Conservation (phyloP, 2,329 filamentous ascomycete genomes). For the Penicillium sp. region DNA sequence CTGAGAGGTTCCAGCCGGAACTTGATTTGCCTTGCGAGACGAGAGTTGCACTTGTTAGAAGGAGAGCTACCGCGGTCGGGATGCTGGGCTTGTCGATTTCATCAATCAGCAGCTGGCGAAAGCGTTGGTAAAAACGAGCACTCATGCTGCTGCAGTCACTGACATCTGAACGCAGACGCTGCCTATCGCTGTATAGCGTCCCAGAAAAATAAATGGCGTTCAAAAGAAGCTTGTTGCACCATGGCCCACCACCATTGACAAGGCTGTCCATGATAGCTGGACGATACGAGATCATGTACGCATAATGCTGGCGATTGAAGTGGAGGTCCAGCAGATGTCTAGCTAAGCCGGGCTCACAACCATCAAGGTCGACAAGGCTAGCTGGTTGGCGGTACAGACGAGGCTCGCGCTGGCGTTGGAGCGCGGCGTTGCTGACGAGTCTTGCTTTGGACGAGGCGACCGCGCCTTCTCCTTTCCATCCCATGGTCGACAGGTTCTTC, state of each 20-base stretch:
- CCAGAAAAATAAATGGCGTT: slow-evolving; percentile 48
- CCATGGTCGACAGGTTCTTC: not conserved
- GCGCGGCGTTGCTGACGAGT: not conserved
- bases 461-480: not conserved
- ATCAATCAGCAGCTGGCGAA: not conserved
- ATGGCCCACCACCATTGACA: slow-evolving; percentile 38
- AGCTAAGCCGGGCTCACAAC: slow-evolving; percentile 38
- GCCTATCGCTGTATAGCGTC: slow-evolving; percentile 43
- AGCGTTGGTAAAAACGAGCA: not conserved
- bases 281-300: slow-evolving; percentile 46
- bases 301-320: slow-evolving; percentile 45
- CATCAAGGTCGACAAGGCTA: slow-evolving; percentile 39
- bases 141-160: slow-evolving; percentile 40
- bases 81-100: not conserved
- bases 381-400: not conserved
- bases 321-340: slow-evolving; percentile 46
- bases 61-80: not conserved
- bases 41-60: not conserved
- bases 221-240: slow-evolving; percentile 44
- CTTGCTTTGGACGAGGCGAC: not conserved
- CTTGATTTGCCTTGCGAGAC: not conserved
- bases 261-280: slow-evolving; percentile 48
- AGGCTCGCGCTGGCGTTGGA: not conserved
- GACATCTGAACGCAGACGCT: slow-evolving; percentile 34
- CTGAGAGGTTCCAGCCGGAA: not conserved